Evolutionary conservation across 139 green algal genomes (phyloP), one percentile per base, ranked within the genome.

Genomic region (Limnomonas spitsbergensis): DNA sequence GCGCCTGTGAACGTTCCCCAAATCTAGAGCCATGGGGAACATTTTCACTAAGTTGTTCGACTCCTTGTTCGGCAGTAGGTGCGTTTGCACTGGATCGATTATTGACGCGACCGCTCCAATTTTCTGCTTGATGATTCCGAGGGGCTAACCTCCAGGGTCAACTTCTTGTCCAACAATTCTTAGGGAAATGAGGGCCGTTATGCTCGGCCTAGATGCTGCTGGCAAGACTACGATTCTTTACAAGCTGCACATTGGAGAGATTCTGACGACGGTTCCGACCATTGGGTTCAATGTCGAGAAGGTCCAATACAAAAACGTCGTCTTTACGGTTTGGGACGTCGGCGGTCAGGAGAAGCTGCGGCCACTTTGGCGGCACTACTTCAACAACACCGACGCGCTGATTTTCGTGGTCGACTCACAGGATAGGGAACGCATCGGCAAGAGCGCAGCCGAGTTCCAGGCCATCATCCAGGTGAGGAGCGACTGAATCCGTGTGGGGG

Each of bases 321-420:
- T 92, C 40, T 98, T 98, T 86, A 98, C 93, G 4, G 93, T 97
- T 9, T 98, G 94, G 94, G 95, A 99, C 76, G 95, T 98, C 31
- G 94, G 94, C 34, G 79, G 79, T 27, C 79, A 83, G 47, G 79
- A 83, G 79, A 83, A 83, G 73, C 80, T 88, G 67, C 73, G 83
- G 37, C 83, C 83, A 26, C 42, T 88, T 39, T 88, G 83, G 95
- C 90, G 95, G 75, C 96, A 99, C 89, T 99, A 99, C 89, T 99
- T 99, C 91, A 94, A 98, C 88, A 98, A 98, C 86, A 98, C 96
- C 27, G 94, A 78, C 36, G 78, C 95, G 67, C 88, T 99, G 4
- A 99, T 99, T 81, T 99, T 99, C 66, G 96, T 99, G 67, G 96
- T 99, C 9, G 96, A 99, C 84, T 94, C 84, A 80, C 98, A 99